A percentile compares a stretch with the other conserved stretches of the same genome.
phyloP scores from a whole-genome alignment of 495 filamentous ascomycete species.

The Aspergillus nidulans region DNA sequence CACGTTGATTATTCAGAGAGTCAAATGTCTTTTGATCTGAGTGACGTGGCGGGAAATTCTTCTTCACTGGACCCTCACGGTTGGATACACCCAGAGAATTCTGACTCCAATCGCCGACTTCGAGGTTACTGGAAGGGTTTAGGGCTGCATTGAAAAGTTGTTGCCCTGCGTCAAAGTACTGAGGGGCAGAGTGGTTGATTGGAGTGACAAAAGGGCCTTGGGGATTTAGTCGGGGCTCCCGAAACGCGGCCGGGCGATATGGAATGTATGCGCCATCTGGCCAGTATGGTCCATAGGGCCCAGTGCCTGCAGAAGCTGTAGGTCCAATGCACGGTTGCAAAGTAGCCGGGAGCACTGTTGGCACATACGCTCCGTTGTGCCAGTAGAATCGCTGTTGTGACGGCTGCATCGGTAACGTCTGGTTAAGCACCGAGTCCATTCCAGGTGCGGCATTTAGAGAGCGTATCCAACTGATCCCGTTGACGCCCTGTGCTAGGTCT shows the following conservation, averaged over 20 bases:
- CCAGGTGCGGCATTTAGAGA: conserved; percentile 40
- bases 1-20: conserved; percentile 14
- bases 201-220: conserved; percentile 21
- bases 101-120: conserved; percentile 32
- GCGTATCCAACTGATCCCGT: conserved; percentile 42
- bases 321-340: conserved; percentile 67
- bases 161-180: conserved; percentile 29
- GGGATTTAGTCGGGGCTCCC: conserved; percentile 51
- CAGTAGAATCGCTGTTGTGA: conserved; percentile 34
- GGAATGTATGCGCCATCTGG: conserved; percentile 71
- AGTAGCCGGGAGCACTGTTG: conserved; percentile 65
- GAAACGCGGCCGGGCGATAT: conserved; percentile 63
- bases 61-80: conserved; percentile 29
- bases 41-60: conserved; percentile 41
- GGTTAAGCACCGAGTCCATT: conserved; percentile 49
- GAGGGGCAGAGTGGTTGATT: conserved; percentile 15
- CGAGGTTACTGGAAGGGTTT: conserved; percentile 22
- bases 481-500: conserved; percentile 33
- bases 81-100: conserved; percentile 22
- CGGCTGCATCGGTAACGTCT: conserved; percentile 40
- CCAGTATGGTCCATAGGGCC: conserved; percentile 73
- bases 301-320: conserved; percentile 68
- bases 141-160: conserved; percentile 25
- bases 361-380: conserved; percentile 51
- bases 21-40: conserved; percentile 31